Percentiles rank a stretch among this genome's conserved stretches.
phyloP scores from a whole-genome alignment of 768 basidiomycete species.

The Cystobasidium tubakii region DNA sequence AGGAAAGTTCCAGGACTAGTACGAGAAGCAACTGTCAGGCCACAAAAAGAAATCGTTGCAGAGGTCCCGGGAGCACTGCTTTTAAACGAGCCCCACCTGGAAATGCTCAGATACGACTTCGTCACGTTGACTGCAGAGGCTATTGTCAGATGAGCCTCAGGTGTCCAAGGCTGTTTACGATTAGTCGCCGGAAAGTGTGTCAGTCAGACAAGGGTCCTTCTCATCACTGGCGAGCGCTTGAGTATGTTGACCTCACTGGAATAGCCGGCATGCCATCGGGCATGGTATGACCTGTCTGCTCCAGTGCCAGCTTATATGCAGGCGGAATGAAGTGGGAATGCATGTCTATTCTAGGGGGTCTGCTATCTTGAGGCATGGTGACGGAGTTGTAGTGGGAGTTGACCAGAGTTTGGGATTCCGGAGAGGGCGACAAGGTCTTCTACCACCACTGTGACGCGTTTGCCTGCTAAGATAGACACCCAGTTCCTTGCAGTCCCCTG shows the following conservation, averaged over 20 bases:
- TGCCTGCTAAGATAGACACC: no score
- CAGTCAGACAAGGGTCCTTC: background rate
- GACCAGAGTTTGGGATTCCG: no score
- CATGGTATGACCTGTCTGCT: background rate
- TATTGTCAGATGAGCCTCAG: background rate
- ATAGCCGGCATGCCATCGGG: slow-evolving; percentile 27
- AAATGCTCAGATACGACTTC: slow-evolving; percentile 21
- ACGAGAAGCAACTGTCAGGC: no score
- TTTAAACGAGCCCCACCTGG: background rate
- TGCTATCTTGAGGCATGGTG: background rate
- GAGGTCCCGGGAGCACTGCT: no score
- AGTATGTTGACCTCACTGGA: background rate
- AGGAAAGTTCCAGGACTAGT: slow-evolving; percentile 5
- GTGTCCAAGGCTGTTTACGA: background rate
- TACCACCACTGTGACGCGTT: no score
- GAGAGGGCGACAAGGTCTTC: no score
- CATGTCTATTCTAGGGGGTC: slow-evolving; percentile 1
- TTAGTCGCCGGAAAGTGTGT: background rate
- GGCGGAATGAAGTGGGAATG: slow-evolving; percentile 23
- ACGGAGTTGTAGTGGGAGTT: background rate
- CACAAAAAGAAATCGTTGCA: no score
- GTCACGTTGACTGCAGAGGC: background rate
- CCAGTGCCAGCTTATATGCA: background rate
- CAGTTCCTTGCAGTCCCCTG: no score
- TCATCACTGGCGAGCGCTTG: background rate